Conservation (phyloP, 768 basidiomycete species). For the Pleurotus djamor region DNA sequence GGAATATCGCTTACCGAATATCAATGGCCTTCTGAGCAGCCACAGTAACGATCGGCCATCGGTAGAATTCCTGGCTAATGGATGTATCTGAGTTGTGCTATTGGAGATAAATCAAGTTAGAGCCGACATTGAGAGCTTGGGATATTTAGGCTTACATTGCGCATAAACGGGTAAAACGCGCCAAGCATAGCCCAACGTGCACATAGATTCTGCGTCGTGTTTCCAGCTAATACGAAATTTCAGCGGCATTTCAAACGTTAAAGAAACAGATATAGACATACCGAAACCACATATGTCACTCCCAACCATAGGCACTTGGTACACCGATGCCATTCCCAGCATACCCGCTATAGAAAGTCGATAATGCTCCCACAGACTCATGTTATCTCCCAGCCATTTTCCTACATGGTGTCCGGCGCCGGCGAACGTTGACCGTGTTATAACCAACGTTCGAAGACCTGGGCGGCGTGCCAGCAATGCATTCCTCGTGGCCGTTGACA, state of each 20-base stretch:
- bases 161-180: constrained; percentile 79
- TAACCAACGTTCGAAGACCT: constrained; percentile 57
- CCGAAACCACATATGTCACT: constrained; percentile 72
- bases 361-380: constrained; percentile 60
- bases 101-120: neutral
- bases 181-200: constrained; percentile 78
- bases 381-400: constrained; percentile 74
- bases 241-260: neutral
- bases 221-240: constrained; percentile 31
- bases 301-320: constrained; percentile 75
- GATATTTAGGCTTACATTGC: constrained; percentile 47
- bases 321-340: constrained; percentile 62
- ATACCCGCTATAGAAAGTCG: constrained; percentile 60
- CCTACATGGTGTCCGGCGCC: constrained; percentile 67
- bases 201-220: constrained; percentile 69
- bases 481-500: constrained; percentile 58
- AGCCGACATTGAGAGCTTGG: neutral
- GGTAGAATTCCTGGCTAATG: constrained; percentile 67
- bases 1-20: constrained; percentile 43
- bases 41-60: constrained; percentile 53
- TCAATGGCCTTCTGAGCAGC: constrained; percentile 61
- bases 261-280: constrained; percentile 24
- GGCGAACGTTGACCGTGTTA: constrained; percentile 73
- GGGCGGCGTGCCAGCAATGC: constrained; percentile 66
- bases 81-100: constrained; percentile 55